Percentiles rank a stretch among this genome's conserved stretches.
phyloP scores from a whole-genome alignment of 2,329 filamentous ascomycete genomes.

The Fusarium sp. region DNA sequence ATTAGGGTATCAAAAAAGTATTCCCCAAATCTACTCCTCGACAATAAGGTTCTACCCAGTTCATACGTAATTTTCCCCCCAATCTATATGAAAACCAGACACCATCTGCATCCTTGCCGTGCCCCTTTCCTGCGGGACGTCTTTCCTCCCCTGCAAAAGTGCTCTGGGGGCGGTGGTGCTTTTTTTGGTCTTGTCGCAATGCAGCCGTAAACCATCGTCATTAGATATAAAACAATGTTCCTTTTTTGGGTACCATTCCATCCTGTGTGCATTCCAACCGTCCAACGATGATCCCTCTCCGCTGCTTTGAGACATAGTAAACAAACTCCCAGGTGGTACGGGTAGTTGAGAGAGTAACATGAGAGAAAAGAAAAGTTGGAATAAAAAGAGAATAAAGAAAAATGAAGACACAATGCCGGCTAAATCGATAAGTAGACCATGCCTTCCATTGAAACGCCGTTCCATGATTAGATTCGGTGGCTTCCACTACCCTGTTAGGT shows the following conservation, averaged over 20 bases:
- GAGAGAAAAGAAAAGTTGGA: slow-evolving; percentile 26
- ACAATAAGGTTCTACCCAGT: slow-evolving; percentile 45
- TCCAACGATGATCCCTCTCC: slow-evolving; percentile 40
- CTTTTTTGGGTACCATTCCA: slow-evolving; percentile 48
- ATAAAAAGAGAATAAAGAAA: slow-evolving; percentile 34
- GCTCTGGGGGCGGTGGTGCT: slow-evolving; percentile 37
- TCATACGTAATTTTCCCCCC: slow-evolving; percentile 44
- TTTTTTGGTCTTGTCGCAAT: slow-evolving; percentile 48
- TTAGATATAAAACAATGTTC: slow-evolving; percentile 49
- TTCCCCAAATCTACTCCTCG: slow-evolving; percentile 44
- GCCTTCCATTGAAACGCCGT: slow-evolving; percentile 49
- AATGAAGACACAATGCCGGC: slow-evolving; percentile 47
- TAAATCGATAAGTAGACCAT: slow-evolving; percentile 46
- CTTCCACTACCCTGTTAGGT: slow-evolving; percentile 30
- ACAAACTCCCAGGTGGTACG: slow-evolving; percentile 18
- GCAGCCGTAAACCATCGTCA: slow-evolving; percentile 53
- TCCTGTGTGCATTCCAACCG: slow-evolving; percentile 43
- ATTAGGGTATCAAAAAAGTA: slow-evolving; percentile 47
- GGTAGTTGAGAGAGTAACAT: slow-evolving; percentile 26
- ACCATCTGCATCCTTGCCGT: slow-evolving; percentile 29
- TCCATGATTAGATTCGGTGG: slow-evolving; percentile 46
- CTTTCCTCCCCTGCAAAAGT: slow-evolving; percentile 19
- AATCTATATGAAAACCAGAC: slow-evolving; percentile 44
- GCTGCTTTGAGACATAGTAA: slow-evolving; percentile 43
- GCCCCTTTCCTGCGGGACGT: slow-evolving; percentile 17